These are phyloP conservation scores for Baudoinia panamericana DNA, from an alignment of 495 filamentous ascomycete genomes.

Conservation along the genomic window DNA sequence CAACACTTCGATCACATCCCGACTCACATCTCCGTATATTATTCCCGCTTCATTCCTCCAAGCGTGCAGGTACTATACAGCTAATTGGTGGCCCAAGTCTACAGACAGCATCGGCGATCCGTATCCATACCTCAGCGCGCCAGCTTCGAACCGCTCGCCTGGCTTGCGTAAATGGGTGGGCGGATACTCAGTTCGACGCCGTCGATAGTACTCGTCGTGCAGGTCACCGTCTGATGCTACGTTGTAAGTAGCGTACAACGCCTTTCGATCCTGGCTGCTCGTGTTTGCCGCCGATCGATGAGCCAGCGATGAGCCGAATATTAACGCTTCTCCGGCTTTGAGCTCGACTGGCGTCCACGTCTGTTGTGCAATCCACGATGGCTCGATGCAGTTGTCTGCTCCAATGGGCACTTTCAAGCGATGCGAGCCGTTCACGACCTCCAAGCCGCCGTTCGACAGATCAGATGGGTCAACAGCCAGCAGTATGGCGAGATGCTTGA, in stretches of 20 bases:
- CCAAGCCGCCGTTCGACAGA: constrained; percentile 32
- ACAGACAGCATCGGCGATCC: too few relatives aligned
- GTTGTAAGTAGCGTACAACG: constrained; percentile 37
- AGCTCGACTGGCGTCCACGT: constrained; percentile 32
- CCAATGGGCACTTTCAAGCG: constrained; percentile 30
- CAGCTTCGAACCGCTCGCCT: constrained; percentile 31
- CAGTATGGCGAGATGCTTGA: constrained; percentile 35
- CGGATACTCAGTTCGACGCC: constrained; percentile 31
- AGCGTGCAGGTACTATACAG: too few relatives aligned
- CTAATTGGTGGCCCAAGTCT: too few relatives aligned
- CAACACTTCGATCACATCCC: too few relatives aligned
- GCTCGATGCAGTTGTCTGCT: constrained; percentile 32
- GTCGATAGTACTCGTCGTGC: constrained; percentile 34
- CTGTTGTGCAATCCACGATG: constrained; percentile 30
- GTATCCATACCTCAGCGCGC: constrained; percentile 31
- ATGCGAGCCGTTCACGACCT: constrained; percentile 30
- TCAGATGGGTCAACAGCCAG: constrained; percentile 33
- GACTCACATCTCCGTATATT: too few relatives aligned
- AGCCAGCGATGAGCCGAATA: constrained; percentile 36
- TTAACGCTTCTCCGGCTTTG: constrained; percentile 24
- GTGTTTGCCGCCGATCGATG: constrained; percentile 34
- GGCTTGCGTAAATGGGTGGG: constrained; percentile 34
- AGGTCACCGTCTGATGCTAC: constrained; percentile 33
- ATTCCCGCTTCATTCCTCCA: too few relatives aligned
- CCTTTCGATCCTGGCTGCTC: constrained; percentile 31